phyloP scores from a whole-genome alignment of 1,139 yeast genomes.

The Pichia sp. region DNA sequence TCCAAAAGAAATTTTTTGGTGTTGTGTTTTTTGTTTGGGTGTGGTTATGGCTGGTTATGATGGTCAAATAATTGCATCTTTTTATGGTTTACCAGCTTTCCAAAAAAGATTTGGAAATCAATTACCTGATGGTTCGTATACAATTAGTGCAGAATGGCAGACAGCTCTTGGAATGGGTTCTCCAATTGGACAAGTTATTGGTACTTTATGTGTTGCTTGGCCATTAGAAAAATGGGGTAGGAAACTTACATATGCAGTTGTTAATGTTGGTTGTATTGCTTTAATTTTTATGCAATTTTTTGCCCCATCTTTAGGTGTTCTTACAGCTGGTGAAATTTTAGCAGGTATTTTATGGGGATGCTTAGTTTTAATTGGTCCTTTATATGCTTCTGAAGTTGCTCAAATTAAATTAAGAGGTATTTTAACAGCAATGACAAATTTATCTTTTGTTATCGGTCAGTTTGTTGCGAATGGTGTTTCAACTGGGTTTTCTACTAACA shows the following conservation, averaged over 20 bases:
- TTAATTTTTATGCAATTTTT: constrained; percentile 46
- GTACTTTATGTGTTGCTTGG: constrained; percentile 37
- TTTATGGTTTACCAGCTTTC: constrained; percentile 13
- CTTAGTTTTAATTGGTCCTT: constrained; percentile 42
- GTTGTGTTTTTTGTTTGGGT: constrained; percentile 33
- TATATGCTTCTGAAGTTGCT: constrained; percentile 48
- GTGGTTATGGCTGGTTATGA: constrained; percentile 43
- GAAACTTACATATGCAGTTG: constrained; percentile 37
- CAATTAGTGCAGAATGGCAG: constrained; percentile 44
- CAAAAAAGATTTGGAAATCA: constrained; percentile 20
- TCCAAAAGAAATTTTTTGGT: constrained; percentile 37
- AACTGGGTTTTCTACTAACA: constrained; percentile 33
- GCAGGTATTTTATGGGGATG: constrained; percentile 51
- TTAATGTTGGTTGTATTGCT: constrained; percentile 33
- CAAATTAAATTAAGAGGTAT: constrained; percentile 43
- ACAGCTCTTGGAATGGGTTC: constrained; percentile 41
- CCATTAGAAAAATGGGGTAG: constrained; percentile 41
- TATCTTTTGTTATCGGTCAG: constrained; percentile 49
- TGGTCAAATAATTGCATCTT: constrained; percentile 31
- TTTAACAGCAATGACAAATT: constrained; percentile 42
- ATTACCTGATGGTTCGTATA: constrained; percentile 28
- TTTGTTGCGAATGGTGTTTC: constrained; percentile 43
- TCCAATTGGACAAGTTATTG: constrained; percentile 42
- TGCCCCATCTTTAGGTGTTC: constrained; percentile 36
- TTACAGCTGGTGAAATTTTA: constrained; percentile 41